Evolutionary conservation across 768 basidiomycete species (phyloP).

Genomic region (Peribolospora baueri): DNA sequence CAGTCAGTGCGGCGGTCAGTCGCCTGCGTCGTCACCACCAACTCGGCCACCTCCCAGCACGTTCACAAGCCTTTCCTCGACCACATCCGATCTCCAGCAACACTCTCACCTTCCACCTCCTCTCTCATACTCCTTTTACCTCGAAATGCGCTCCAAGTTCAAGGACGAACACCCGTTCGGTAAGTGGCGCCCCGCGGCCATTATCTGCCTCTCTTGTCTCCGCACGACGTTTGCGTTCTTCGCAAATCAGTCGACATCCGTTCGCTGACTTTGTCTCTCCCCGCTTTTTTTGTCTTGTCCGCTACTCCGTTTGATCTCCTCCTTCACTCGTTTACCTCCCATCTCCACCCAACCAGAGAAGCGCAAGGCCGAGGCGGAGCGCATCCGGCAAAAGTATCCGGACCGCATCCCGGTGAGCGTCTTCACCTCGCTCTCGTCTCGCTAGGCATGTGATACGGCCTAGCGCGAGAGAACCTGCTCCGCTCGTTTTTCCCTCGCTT

Average conservation of each 20-base stretch:
- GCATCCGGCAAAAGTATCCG: slow-evolving; percentile 93
- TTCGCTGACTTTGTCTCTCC: background rate
- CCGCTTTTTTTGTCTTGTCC: background rate
- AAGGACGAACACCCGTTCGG: slow-evolving; percentile 99
- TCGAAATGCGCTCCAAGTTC: slow-evolving; percentile 67
- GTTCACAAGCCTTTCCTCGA: no score
- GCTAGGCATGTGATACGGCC: slow-evolving; percentile 2
- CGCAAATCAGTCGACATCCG: background rate
- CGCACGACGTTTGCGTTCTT: background rate
- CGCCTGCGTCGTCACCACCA: no score
- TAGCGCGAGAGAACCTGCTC: background rate
- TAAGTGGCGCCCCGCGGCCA: slow-evolving; percentile 24
- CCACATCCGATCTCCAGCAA: no score
- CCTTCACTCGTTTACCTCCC: background rate
- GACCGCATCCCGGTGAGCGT: slow-evolving; percentile 82
- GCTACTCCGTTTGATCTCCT: background rate
- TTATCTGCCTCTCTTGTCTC: background rate
- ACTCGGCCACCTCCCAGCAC: no score
- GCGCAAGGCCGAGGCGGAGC: slow-evolving; percentile 96
- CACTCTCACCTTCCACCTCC: no score
- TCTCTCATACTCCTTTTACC: no score
- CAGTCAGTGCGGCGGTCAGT: no score
- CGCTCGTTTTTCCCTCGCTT: background rate
- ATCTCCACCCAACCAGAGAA: slow-evolving; percentile 40
- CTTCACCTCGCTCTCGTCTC: slow-evolving; percentile 6